Conservation (phyloP, 129 eudicot species). For the Helianthus annuus region HanXRQr2.0-SUNRISE NC_035435.2:12568412-12568911, state of each 20-base stretch:
- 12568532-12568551: background rate
- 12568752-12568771: no score
- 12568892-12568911: slow-evolving; percentile 30
- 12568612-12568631: slow-evolving; percentile 18
- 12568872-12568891: background rate
- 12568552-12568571: background rate
- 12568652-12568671: slow-evolving; percentile 29
- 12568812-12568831: no score
- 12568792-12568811: no score
- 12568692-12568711: slow-evolving; percentile 36
- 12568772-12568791: no score
- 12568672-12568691: slow-evolving; percentile 36
- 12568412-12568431: no score
- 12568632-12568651: slow-evolving; percentile 5
- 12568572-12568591: background rate
- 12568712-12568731: no score
- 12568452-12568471: no score
- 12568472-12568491: no score
- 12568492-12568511: no score
- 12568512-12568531: no score
- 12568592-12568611: background rate
- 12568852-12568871: background rate
- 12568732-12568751: no score
- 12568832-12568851: background rate
- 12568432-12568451: no score